Percentiles rank a stretch among this genome's conserved stretches.
Conservation (phyloP, 2,329 filamentous ascomycete species). For the Trichophaea hybrida region DNA sequence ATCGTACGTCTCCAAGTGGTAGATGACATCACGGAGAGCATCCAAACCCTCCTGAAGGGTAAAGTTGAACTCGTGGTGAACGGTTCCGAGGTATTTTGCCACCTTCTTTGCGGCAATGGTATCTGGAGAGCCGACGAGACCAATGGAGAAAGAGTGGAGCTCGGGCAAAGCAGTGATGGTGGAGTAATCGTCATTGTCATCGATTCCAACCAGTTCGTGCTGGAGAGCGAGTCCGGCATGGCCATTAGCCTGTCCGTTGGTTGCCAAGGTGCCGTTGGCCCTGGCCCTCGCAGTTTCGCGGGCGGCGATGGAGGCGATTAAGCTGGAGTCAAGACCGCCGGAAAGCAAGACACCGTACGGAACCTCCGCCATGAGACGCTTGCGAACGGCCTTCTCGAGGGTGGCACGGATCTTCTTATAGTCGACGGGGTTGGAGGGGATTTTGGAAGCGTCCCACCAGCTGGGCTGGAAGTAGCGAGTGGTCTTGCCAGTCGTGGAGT, state of each 20-base stretch:
- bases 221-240: constrained; percentile 33
- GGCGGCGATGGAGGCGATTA: constrained; percentile 91
- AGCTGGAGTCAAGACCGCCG: constrained; percentile 85
- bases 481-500: constrained; percentile 74
- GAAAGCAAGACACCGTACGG: constrained; percentile 93
- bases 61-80: constrained; percentile 96
- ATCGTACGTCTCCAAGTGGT: constrained; percentile 93
- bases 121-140: constrained; percentile 82
- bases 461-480: constrained; percentile 81
- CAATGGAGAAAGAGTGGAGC: constrained; percentile 97
- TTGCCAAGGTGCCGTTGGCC: constrained; percentile 43
- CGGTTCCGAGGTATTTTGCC: constrained; percentile 90
- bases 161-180: constrained; percentile 85
- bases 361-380: constrained; percentile 96
- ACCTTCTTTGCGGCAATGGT: constrained; percentile 84
- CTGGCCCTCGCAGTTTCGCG: constrained; percentile 72
- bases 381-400: constrained; percentile 81
- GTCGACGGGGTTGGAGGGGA: constrained; percentile 69
- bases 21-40: constrained; percentile 93
- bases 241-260: constrained; percentile 36
- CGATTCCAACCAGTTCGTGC: constrained; percentile 62
- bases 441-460: constrained; percentile 74
- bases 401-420: constrained; percentile 66
- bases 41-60: constrained; percentile 95
- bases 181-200: constrained; percentile 76